Base-by-base conservation (phyloP, 192 early-diverging fungal genomes). In the Lunasporangiospora selenospora region DNA sequence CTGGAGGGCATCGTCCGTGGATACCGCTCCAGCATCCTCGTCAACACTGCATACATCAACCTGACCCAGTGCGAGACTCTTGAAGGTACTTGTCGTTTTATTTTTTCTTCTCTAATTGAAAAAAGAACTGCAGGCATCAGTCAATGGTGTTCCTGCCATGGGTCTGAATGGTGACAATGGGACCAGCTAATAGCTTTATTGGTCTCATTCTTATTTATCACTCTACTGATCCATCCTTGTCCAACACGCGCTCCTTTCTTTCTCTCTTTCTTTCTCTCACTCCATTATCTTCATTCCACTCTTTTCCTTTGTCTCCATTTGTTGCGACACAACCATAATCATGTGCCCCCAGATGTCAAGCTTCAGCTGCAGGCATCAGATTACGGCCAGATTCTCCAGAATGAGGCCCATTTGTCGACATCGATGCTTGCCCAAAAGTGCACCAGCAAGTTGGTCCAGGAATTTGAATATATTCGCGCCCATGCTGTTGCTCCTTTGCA, bases 21-120 rank as follows among this genome's bases (percentile, higher is more conserved):
- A 16, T 98, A 92, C 86, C 90, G 92, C 63, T 84, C 87, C 56
- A 94, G 90, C 31, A 88, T 99, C 57, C 81, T 98, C 49, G 90
- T 81, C 30, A 71, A 79, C 34, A 80, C 81, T 34, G 87, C 94
- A 53, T 99, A 99, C 83, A 77, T 91, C 45, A 99, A 98, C 86
- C 80, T 99, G 55, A 91, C 95, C 16, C 98, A 98, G 70, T 98
- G 98, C 85, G 96, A 98, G 77, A 97, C 93, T 16, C 86, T 99
- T 42, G 98, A 98, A 66, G 92, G 91, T 93, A 61, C n/a, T n/a
- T n/a, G n/a, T n/a, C n/a, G n/a, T n/a, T n/a, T n/a, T 15, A 38
- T 10, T 38, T 38, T 38, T 7, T 15, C 8, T 38, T 38, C 15
- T 38, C 37, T 10, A 43, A 43, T 43, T 18, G 21, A 18, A 43